Conservation (phyloP, 2,329 filamentous ascomycete species). For the Sordariomycetes sp. region DNA sequence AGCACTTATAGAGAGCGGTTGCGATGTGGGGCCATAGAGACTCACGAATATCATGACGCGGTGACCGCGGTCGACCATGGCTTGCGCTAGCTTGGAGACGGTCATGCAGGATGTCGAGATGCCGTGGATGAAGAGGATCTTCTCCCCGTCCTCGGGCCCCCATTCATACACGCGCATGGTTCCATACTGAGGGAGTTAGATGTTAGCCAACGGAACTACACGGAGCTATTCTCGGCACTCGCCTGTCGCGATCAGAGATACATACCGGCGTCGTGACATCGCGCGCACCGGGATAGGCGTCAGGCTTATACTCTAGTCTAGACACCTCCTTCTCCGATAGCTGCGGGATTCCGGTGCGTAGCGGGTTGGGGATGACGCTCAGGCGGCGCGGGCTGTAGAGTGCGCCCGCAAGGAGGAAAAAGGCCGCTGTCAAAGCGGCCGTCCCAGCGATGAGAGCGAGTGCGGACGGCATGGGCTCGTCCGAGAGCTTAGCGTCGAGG, state of each 20-base stretch:
- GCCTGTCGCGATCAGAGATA: slow-evolving; percentile 1
- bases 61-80: slow-evolving; percentile 54
- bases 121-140: slow-evolving; percentile 68
- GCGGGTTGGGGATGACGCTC: slow-evolving; percentile 28
- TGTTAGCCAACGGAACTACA: not conserved
- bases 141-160: slow-evolving; percentile 59
- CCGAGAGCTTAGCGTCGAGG: not conserved
- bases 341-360: slow-evolving; percentile 23
- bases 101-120: slow-evolving; percentile 74
- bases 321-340: slow-evolving; percentile 21
- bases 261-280: slow-evolving; percentile 56
- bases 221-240: not conserved
- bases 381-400: slow-evolving; percentile 25
- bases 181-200: slow-evolving; percentile 40
- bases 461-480: not conserved
- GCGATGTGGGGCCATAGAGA: too few relatives aligned
- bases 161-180: slow-evolving; percentile 71
- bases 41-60: slow-evolving; percentile 67
- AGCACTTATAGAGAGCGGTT: not conserved
- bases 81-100: slow-evolving; percentile 51
- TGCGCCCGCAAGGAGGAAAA: slow-evolving; percentile 19
- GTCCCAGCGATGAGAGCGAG: slow-evolving; percentile 21
- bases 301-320: slow-evolving; percentile 44
- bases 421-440: slow-evolving; percentile 23
- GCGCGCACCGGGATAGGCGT: slow-evolving; percentile 57